phyloP scores from a whole-genome alignment of 192 early-diverging fungal species.

The Coemansia sp. region DNA sequence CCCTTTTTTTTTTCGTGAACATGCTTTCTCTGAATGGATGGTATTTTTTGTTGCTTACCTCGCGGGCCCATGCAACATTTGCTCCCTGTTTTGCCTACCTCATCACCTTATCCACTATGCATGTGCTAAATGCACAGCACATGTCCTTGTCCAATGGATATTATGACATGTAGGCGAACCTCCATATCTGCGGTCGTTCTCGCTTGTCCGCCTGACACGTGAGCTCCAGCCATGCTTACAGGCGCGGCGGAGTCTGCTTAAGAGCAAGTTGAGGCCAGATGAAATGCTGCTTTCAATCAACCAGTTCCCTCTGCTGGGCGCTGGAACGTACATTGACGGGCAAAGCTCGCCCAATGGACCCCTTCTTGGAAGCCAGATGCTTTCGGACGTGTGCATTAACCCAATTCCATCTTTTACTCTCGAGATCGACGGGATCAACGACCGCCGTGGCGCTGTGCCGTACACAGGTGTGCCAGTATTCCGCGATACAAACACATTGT shows the following conservation, averaged over 20 bases:
- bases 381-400: conserved; percentile 89
- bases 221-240: conserved; percentile 25
- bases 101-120: not conserved
- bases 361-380: conserved; percentile 77
- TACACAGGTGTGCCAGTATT: conserved; percentile 91
- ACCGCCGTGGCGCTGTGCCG: conserved; percentile 88
- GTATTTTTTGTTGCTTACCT: not conserved
- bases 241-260: conserved; percentile 67
- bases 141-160: not conserved
- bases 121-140: not conserved
- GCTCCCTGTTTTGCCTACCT: not conserved
- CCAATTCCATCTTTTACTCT: conserved; percentile 88
- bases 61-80: no score
- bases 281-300: conserved; percentile 82
- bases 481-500: conserved; percentile 82
- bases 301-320: conserved; percentile 87
- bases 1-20: not conserved
- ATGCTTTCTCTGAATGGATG: not conserved
- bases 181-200: conserved; percentile 31
- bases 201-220: conserved; percentile 33
- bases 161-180: conserved; percentile 40
- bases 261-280: conserved; percentile 62
- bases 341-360: conserved; percentile 65
- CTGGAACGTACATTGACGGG: conserved; percentile 63
- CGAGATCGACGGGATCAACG: conserved; percentile 85